Base-by-base conservation (phyloP, 345 rosid species). In the Punica granatum region DNA sequence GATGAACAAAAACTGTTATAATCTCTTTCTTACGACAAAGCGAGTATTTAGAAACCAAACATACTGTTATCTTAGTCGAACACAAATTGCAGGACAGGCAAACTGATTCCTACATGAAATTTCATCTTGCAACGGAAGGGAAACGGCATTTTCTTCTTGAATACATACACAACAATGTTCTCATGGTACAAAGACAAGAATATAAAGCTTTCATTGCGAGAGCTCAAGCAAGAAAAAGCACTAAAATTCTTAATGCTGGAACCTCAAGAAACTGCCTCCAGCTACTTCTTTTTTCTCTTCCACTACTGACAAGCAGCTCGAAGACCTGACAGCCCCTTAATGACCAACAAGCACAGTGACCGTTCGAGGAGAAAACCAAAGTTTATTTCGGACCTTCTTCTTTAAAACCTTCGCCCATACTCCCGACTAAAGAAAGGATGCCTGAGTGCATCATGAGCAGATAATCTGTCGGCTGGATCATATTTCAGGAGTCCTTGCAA, bases 401-500 rank as follows among this genome's bases (percentile, higher is more conserved):
- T 56, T 11, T 54, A 83, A 70, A 74, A 77, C 77, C 82, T 79
- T 60, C 82, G 75, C 60, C 60, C 60, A 74, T 67, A 77, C 60
- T 83, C 82, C 67, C 76, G 73, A 23, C 72, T 79, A 69, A 85
- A 84, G 81, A 84, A 85, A 58, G 90, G 86, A 63, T 85, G 93
- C 75, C 83, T 69, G 32, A 84, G 82, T 65, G 90, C 90, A 61
- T 85, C 81, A 9, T 68, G 81, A 32, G 90, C 88, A 0, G 84
- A 79, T 58, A 85, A 69, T 67, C 90, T 72, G 54, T 25, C 70
- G 36, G 86, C 71, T 16, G 88, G 87, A 28, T 88, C 88, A 53
- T 80, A 80, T 54, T 78, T 78, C 60, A 88, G 83, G 28, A 88
- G 88, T 68, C 84, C 87, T 69, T 84, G 93, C 80, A 85, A 69